These are phyloP conservation scores for Xylaria bambusicola DNA, from an alignment of 495 filamentous ascomycete species.

Conservation along the genomic window DNA sequence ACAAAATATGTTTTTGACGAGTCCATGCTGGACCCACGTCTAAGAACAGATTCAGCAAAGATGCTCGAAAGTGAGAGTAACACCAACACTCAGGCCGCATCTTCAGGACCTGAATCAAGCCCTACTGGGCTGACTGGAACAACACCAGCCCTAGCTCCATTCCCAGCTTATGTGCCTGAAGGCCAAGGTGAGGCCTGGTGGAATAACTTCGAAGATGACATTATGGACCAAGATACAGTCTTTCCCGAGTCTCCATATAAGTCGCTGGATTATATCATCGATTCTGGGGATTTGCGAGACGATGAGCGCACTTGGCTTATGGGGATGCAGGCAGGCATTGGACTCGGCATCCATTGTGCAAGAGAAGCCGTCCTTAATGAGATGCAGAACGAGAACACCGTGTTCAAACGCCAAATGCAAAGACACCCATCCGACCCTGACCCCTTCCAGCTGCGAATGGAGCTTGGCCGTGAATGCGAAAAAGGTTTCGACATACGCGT, in stretches of 20 bases:
- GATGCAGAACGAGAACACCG: constrained; percentile 1
- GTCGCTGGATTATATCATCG: constrained; percentile 8
- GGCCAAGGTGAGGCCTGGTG: neutral
- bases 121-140: too few species aligned
- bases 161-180: neutral
- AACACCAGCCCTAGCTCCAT: too few species aligned
- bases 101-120: neutral
- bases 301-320: constrained; percentile 12
- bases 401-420: constrained; percentile 1
- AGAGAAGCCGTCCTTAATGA: constrained; percentile 14
- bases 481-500: constrained; percentile 10
- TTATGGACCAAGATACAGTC: neutral
- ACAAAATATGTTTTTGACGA: neutral
- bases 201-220: neutral
- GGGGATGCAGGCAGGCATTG: constrained; percentile 18
- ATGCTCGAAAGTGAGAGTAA: neutral
- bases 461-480: neutral
- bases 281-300: neutral
- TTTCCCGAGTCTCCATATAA: neutral
- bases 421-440: neutral
- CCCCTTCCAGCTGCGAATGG: constrained; percentile 7
- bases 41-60: neutral
- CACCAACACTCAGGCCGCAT: too few species aligned
- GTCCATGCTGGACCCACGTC: constrained; percentile 8
- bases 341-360: neutral